Base-by-base conservation (phyloP, 2,329 filamentous ascomycete genomes). In the Colletotrichum liaoningense region DNA sequence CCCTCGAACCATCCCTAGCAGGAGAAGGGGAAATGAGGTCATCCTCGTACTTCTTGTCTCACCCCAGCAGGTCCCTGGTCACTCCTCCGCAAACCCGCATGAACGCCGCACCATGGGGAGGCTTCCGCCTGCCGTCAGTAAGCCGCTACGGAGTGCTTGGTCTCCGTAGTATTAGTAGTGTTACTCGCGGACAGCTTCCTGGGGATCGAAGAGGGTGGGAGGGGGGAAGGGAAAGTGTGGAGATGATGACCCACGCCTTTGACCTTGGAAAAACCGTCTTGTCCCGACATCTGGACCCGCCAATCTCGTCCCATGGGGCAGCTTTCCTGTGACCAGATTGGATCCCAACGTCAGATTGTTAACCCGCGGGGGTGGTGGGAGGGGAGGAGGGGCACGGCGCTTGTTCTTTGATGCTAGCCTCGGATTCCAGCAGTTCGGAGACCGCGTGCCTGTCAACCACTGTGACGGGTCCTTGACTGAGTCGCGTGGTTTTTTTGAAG, bases 1-100 rank as follows among this genome's bases (percentile, higher is more conserved):
- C 67, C 42, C 26, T 64, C 49, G 35, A 64, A 64, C 49, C 30
- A 57, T 24, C 22, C 22, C 56, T 46, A 56, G 56, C 38, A 24
- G 19, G 38, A 54, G 22, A 14, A 9, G 54, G 42, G 58, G 66
- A 54, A 30, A 73, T 73, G 60, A 73, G 67, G 55, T 70, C 70
- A 73, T 73, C 59, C 70, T 62, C 70, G 60, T n/a, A 49, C 42
- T 49, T n/a, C n/a, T 57, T 59, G 16, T 56, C 38, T 33, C 35
- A 70, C 66, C 70, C 70, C 60, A 33, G 70, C 67, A 55, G 35
- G 55, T 24, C 60, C 60, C 70, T 70, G 54, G 70, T 49, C 60
- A 4, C 42, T 33, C 55, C 70, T 70, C 70, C 70, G 70, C 70
- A 70, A 70, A 62, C 70, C 67, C 70, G 70, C 70, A 73, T 73